Conservation (phyloP, 257 asterid species). For the Solanum verrucosum region DNA sequence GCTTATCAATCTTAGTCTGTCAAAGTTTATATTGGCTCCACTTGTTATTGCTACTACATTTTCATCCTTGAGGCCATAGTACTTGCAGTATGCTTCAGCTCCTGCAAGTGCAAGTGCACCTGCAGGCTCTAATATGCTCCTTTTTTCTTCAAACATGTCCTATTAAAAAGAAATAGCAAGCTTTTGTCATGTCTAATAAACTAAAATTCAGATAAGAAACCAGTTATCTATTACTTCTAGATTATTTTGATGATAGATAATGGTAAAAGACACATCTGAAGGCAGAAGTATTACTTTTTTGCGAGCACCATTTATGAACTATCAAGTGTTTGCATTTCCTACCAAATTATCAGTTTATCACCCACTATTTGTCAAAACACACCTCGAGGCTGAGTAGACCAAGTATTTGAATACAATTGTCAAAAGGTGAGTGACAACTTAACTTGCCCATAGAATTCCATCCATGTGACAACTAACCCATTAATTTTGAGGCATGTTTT, state of each 20-base stretch:
- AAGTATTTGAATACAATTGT: background rate
- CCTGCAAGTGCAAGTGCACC: constrained; percentile 98
- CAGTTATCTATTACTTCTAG: background rate
- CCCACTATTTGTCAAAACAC: background rate
- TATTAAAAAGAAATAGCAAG: constrained; percentile 3
- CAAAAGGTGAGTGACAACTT: background rate
- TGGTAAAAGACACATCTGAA: background rate
- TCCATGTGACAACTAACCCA: background rate
- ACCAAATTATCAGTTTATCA: background rate
- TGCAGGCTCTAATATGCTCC: constrained; percentile 95
- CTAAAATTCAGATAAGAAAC: background rate
- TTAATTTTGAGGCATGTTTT: background rate
- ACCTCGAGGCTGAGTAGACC: background rate
- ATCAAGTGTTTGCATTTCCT: background rate
- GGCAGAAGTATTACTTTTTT: background rate
- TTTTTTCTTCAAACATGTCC: constrained; percentile 96
- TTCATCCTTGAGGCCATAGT: constrained; percentile 63
- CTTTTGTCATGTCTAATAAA: background rate
- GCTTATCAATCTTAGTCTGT: constrained; percentile 79
- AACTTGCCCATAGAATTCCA: background rate
- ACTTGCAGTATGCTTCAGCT: constrained; percentile 88
- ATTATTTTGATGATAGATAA: background rate
- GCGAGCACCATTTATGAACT: background rate
- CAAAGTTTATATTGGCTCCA: constrained; percentile 94
- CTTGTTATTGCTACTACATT: constrained; percentile 81